Conservation (phyloP, 805 yeast species). For the Candida tammaniensis region DNA sequence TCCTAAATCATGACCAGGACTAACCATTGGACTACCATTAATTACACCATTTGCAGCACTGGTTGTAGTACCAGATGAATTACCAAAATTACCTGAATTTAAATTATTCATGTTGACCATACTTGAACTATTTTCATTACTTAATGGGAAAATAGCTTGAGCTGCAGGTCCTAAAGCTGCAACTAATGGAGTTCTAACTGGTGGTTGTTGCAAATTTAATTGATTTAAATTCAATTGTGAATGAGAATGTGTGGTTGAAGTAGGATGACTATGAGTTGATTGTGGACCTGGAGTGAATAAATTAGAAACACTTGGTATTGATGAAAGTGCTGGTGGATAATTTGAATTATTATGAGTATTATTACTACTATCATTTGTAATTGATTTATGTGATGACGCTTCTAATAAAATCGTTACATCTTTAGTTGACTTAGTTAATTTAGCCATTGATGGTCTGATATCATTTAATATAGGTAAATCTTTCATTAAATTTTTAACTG, state of each 20-base stretch:
- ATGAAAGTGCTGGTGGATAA: constrained; percentile 23
- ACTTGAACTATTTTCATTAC: constrained; percentile 4
- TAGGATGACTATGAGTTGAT: constrained; percentile 2
- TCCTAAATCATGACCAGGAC: constrained; percentile 14
- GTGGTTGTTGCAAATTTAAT: constrained; percentile 13
- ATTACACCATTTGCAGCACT: background rate
- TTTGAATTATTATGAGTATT: constrained; percentile 6
- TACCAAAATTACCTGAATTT: too few relatives aligned
- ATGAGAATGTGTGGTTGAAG: constrained; percentile 8
- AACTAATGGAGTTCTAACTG: constrained; percentile 24
- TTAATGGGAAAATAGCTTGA: constrained; percentile 21
- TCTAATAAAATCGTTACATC: constrained; percentile 88
- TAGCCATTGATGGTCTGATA: constrained; percentile 74
- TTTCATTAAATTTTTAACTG: constrained; percentile 76
- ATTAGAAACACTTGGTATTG: constrained; percentile 32
- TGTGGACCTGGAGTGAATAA: constrained; percentile 31
- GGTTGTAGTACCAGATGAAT: background rate
- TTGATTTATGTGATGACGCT: constrained; percentile 32
- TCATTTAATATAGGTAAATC: constrained; percentile 81
- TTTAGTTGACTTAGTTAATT: constrained; percentile 82
- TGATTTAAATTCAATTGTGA: constrained; percentile 11
- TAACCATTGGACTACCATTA: constrained; percentile 13
- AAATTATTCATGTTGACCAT: constrained; percentile 1
- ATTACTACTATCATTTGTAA: constrained; percentile 23
- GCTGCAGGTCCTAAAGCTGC: constrained; percentile 26